Evolutionary conservation across 73 alveolate species (phyloP).

Genomic region (Paramecium caudatum): DNA sequence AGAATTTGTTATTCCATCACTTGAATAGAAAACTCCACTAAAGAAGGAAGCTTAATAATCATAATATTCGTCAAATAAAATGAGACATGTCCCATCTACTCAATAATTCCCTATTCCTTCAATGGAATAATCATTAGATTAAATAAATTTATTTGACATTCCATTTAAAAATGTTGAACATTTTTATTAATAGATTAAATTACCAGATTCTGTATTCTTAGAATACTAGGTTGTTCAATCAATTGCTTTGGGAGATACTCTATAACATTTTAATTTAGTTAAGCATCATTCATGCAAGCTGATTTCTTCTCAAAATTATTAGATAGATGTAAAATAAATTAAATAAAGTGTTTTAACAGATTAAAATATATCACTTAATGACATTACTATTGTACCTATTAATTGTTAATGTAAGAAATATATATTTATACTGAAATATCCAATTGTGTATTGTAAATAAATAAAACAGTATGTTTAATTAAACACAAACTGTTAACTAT

Average conservation of each 20-base stretch:
- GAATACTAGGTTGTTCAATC: neutral
- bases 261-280: neutral
- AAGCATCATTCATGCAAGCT: neutral
- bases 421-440: neutral
- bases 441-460: neutral
- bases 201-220: neutral
- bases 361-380: no score
- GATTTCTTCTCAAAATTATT: neutral
- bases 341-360: no score
- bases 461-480: neutral
- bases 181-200: neutral
- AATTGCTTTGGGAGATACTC: neutral
- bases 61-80: neutral
- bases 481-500: neutral
- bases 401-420: neutral
- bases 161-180: neutral
- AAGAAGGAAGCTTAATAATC: neutral
- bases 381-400: neutral
- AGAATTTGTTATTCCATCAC: conserved; percentile 18
- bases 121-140: neutral
- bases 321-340: neutral
- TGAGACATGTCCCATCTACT: neutral
- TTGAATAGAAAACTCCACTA: conserved; percentile 21
- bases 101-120: conserved; percentile 1
- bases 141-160: neutral